Conservation (phyloP, 139 green algal genomes). For the Closterium sp. region DNA sequence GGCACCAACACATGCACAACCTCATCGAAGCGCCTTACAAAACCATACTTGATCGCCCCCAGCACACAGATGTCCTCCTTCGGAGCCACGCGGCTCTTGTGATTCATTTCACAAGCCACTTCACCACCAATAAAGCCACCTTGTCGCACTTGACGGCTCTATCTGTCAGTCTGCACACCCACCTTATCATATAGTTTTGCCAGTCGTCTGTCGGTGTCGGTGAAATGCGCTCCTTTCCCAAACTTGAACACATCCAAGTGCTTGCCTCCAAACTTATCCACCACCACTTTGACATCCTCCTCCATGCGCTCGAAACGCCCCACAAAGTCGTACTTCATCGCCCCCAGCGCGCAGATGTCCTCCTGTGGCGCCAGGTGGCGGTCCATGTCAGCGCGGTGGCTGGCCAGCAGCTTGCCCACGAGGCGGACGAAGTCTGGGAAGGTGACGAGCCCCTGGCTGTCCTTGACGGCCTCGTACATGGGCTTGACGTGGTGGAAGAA, state of each 20-base stretch:
- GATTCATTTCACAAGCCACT: no score
- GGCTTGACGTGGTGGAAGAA: background rate
- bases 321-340: background rate
- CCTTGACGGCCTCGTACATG: background rate
- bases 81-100: no score
- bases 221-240: background rate
- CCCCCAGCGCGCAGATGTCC: background rate
- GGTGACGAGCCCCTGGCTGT: background rate
- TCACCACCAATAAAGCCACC: no score
- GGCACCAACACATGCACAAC: no score
- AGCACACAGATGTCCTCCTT: no score
- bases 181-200: background rate
- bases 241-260: background rate
- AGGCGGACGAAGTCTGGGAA: background rate
- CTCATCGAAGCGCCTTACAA: no score
- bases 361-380: background rate
- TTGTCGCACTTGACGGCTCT: no score
- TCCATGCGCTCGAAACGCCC: background rate
- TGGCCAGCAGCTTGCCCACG: background rate
- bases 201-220: background rate
- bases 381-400: background rate
- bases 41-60: no score
- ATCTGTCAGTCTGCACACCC: no score
- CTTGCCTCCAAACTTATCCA: background rate
- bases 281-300: background rate